Conservation (phyloP, 805 yeast species). For the Maudiozyma pseudohumilis region DNA sequence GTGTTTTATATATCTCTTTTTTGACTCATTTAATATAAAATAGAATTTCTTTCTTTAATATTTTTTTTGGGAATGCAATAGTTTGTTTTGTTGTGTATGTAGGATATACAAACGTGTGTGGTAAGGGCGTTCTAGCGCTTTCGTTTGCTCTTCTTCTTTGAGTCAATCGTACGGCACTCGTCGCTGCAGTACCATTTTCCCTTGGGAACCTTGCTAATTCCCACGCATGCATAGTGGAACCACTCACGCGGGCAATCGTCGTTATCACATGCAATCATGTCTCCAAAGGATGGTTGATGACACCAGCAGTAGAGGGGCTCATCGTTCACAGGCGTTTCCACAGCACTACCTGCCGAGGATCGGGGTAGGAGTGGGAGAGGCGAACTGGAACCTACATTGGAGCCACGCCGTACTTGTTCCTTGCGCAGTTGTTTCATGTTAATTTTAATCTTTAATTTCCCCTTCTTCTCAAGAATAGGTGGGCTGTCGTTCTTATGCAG, state of each 20-base stretch:
- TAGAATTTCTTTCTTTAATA: slow-evolving; percentile 1
- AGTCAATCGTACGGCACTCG: too few species aligned
- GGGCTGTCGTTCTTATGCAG: neutral
- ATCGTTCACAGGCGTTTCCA: neutral
- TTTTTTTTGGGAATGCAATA: neutral
- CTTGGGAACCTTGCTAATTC: slow-evolving; percentile 48
- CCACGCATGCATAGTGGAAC: slow-evolving; percentile 77
- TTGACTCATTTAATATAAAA: neutral
- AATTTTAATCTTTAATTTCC: slow-evolving; percentile 3
- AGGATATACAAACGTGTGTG: neutral
- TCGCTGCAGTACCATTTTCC: slow-evolving; percentile 69
- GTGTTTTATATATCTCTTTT: neutral
- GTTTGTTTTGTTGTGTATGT: slow-evolving; percentile 2
- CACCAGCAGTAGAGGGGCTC: slow-evolving; percentile 37
- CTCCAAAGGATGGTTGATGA: slow-evolving; percentile 44
- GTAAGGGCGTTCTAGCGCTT: neutral
- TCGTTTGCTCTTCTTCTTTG: neutral
- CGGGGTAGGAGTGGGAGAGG: too few species aligned
- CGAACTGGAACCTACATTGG: too few species aligned
- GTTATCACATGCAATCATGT: slow-evolving; percentile 89
- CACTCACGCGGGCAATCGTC: slow-evolving; percentile 61
- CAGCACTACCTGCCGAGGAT: too few species aligned
- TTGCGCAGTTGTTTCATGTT: slow-evolving; percentile 4
- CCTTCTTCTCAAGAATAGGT: neutral
- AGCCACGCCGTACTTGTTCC: too few species aligned